These are phyloP conservation scores for Trametes pubescens DNA, from an alignment of 1,284 basidiomycete genomes.

Conservation along the genomic window DNA sequence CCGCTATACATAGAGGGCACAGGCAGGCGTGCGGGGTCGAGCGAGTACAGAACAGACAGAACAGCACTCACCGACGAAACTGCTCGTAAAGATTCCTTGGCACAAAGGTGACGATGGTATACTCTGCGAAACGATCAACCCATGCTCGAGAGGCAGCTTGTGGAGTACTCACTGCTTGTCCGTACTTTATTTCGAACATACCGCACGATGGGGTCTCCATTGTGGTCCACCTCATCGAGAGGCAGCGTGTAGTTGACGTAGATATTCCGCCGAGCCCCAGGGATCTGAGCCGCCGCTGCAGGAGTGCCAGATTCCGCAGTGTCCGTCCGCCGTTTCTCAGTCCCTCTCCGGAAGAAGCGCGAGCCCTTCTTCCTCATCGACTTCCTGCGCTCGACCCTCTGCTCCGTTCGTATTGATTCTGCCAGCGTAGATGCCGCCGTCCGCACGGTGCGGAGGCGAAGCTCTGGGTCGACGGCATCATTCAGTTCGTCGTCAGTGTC, in stretches of 20 bases:
- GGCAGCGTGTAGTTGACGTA: conserved; percentile 81
- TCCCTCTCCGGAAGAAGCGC: conserved; percentile 61
- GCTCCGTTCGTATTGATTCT: conserved; percentile 83
- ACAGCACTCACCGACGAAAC: conserved; percentile 73
- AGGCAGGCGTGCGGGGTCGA: not conserved
- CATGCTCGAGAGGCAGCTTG: not conserved
- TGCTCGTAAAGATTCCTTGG: conserved; percentile 96
- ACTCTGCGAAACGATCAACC: conserved; percentile 62
- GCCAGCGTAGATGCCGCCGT: conserved; percentile 91
- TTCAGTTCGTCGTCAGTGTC: conserved; percentile 67
- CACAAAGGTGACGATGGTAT: conserved; percentile 90
- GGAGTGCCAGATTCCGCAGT: conserved; percentile 30
- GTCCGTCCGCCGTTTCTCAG: conserved; percentile 55
- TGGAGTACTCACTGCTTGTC: conserved; percentile 79
- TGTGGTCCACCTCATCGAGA: conserved; percentile 67
- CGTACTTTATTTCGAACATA: conserved; percentile 96
- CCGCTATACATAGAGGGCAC: too few species aligned
- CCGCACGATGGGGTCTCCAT: conserved; percentile 80
- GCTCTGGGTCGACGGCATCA: conserved; percentile 80
- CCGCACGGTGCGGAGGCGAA: conserved; percentile 86
- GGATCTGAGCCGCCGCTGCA: conserved; percentile 45
- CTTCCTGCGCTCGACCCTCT: conserved; percentile 71
- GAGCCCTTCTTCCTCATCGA: conserved; percentile 63
- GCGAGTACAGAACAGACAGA: too few species aligned
- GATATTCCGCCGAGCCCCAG: conserved; percentile 74